Evolutionary conservation across 768 basidiomycete genomes (phyloP), one percentile per base, ranked within the genome.

Genomic region (Coprinellus aureogranulatus): DNA sequence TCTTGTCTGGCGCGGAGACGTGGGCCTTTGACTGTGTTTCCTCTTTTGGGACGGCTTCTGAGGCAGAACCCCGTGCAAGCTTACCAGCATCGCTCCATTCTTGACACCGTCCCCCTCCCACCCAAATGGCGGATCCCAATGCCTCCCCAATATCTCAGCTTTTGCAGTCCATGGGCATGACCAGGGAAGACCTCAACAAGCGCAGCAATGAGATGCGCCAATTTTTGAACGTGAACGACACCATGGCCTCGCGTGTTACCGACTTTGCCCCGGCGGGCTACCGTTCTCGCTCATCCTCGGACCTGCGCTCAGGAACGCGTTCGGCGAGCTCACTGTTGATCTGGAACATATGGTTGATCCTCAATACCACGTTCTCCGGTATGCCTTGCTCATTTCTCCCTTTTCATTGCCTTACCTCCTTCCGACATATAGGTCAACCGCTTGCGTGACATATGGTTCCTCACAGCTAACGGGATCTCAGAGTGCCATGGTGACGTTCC

Each of bases 131-230:
- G 37, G 70, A 77, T 60, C 72, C 65, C 52, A 71, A 77, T 60
- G 68, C 69, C 51, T 91, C 89, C 8, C 90, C 90, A 34, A 89
- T 90, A 27, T 87, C 87, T 30, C 83, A 85, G 63, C 81, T 92
- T 23, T 74, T 92, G 34, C 77, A 82, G 64, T 83, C 84, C 18
- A 78, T 92, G 41, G 89, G 89, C 52, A 79, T 92, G 66, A 90
- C 90, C 62, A 82, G 88, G 70, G 85, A 89, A 65, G 90, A 91
- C 72, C 75, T 92, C 56, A 68, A 77, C 63, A 79, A 82, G 67
- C 87, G 83, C 67, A 89, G 86, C 65, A 81, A 87, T 73, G 82
- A 90, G 69, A 91, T 92, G 89, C 86, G 89, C 53, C 84, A 84
- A 63, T 90, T 89, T 75, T 78, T 90, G 62, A 86, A 82, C 31